phyloP scores from a whole-genome alignment of 768 basidiomycete species.

The Trametes sanguinea region DNA sequence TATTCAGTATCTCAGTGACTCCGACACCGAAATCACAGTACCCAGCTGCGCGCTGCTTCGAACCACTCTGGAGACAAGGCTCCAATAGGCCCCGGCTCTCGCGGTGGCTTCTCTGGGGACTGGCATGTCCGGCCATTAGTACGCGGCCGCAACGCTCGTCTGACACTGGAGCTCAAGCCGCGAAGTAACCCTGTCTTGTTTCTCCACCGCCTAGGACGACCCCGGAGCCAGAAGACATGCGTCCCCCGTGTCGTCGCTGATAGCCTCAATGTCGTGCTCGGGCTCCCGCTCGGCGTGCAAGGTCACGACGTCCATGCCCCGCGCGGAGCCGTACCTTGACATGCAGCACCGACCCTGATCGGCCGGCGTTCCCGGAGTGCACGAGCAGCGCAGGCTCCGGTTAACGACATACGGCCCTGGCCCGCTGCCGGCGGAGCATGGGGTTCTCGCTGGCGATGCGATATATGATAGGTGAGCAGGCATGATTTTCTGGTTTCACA shows the following conservation, averaged over 20 bases:
- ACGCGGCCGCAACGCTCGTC: not conserved
- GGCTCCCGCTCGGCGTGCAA: slow-evolving; percentile 42
- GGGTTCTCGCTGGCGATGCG: too few relatives aligned
- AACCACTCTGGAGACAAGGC: too few relatives aligned
- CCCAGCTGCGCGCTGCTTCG: too few relatives aligned
- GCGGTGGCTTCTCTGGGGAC: not conserved
- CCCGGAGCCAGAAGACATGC: slow-evolving; percentile 56
- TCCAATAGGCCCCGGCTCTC: not conserved
- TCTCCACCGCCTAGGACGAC: slow-evolving; percentile 49
- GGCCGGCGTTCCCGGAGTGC: not conserved
- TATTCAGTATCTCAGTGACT: not conserved
- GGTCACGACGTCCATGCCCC: not conserved
- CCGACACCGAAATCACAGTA: too few relatives aligned
- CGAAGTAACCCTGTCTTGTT: not conserved
- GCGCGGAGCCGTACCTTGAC: not conserved
- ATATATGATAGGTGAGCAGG: too few relatives aligned
- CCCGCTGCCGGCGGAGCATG: too few relatives aligned
- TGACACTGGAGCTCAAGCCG: slow-evolving; percentile 1
- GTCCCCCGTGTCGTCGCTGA: slow-evolving; percentile 50
- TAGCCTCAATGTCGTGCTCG: slow-evolving; percentile 76
- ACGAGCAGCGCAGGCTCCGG: too few relatives aligned
- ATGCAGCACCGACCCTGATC: not conserved
- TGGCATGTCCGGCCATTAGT: not conserved
- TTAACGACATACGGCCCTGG: too few relatives aligned
- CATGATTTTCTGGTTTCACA: too few relatives aligned